Evolutionary conservation across 495 filamentous ascomycete species (phyloP), one percentile per base, ranked within the genome.

Genomic region (Penicillium bovifimosum): DNA sequence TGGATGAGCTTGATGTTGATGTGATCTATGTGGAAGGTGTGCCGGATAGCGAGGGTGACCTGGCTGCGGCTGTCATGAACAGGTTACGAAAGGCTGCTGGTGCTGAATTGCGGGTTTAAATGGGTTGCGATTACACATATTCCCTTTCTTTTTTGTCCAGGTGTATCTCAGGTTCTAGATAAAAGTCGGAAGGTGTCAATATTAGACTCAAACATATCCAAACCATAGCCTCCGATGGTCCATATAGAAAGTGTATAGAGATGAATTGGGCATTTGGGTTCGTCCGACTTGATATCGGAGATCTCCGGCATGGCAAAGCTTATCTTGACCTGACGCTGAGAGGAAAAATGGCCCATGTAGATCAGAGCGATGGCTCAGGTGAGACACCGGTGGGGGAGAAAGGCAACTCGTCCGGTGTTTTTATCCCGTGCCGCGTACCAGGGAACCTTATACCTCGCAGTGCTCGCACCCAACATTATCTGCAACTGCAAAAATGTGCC

Each of bases 51-150:
- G 81, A 87, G 35, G 85, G 85, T 33, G 86, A 89, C 61, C 82
- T 91, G 49, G 89, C 90, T n/a, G 87, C 90, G 14, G 95, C 93
- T 8, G 84, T 98, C 39, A 97, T 98, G 95, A 98, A 98, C 63
- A 76, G 92, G 56, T 71, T 97, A 7, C 75, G 93, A 41, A 97
- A 97, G 72, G 92, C 92, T 31, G 91, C 93, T 38, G 77, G 77
- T 28, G 56, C 64, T 27, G 73, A 74, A 53, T 57, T 78, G 34
- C 60, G 63, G 45, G 64, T 66, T 18, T 78, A 63, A 54, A 53
- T 54, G 18, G 43, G 40, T 51, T 52, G 41, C 18, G 31, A 24
- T 53, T 39, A 53, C 26, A 38, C 20, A 32, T 32, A n/a, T 33
- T 38, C 8, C 27, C 7, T 48, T 48, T 48, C 39, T 18, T 48